Evolutionary conservation across 176 grass and related monocot species (phyloP).

Genomic region (Alopecurus myosuroides): DNA sequence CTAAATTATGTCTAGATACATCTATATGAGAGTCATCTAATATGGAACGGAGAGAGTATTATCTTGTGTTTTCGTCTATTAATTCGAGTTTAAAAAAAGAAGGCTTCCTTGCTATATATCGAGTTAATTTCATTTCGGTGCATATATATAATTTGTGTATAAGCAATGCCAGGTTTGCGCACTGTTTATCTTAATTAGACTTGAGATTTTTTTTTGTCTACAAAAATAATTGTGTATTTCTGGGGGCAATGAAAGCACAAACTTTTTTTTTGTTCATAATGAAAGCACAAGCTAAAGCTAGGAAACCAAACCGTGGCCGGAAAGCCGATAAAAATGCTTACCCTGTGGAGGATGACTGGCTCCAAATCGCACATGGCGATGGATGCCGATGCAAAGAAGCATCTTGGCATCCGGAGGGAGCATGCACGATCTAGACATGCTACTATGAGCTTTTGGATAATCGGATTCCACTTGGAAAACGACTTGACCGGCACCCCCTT

Average conservation of each 20-base stretch:
- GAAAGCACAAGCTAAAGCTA: not conserved
- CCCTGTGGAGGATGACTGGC: not conserved
- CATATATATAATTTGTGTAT: no score
- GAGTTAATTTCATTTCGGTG: no score
- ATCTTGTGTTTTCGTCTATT: no score
- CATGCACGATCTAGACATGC: not conserved
- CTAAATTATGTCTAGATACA: no score
- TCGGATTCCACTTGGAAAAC: slow-evolving; percentile 26
- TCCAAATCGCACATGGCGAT: slow-evolving; percentile 7
- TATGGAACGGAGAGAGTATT: no score
- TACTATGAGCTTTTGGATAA: slow-evolving; percentile 17
- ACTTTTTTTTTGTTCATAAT: no score
- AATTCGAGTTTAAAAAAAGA: no score
- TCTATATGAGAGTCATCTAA: no score
- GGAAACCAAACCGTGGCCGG: not conserved
- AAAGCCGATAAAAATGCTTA: slow-evolving; percentile 7
- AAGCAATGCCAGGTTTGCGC: no score
- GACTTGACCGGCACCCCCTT: slow-evolving; percentile 6
- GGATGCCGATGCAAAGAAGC: slow-evolving; percentile 8
- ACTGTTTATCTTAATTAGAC: not conserved
- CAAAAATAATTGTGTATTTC: no score
- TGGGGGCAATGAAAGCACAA: not conserved
- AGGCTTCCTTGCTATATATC: no score
- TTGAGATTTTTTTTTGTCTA: no score
- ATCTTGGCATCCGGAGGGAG: slow-evolving; percentile 4